A percentile compares a stretch with the other conserved stretches of the same genome.
phyloP scores from a whole-genome alignment of 306 rosid species.

The Phaseolus lunatus region DNA sequence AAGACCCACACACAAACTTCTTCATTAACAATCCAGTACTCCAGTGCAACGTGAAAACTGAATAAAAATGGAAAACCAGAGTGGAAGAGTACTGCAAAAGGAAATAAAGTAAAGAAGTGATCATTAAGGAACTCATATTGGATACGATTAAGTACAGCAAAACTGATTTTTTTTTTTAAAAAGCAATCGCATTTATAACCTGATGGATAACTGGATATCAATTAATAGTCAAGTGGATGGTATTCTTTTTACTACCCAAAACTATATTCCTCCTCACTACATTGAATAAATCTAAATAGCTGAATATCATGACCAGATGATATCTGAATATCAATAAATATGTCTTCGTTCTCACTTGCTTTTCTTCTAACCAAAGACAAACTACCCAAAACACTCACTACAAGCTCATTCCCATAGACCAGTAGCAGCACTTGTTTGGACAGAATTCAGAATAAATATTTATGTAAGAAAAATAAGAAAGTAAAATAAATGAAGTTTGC shows the following conservation, averaged over 20 bases:
- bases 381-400: background rate
- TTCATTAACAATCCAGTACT: background rate
- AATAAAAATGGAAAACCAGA: background rate
- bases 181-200: background rate
- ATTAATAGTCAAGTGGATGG: background rate
- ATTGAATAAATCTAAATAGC: background rate
- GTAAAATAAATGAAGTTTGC: background rate
- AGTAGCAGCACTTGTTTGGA: background rate
- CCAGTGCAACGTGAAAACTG: background rate
- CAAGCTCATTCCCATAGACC: background rate
- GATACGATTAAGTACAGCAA: background rate
- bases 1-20: background rate
- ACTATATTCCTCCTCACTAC: background rate
- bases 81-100: background rate
- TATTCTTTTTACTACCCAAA: background rate
- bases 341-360: background rate
- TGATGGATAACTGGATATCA: constrained; percentile 11
- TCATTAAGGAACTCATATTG: background rate
- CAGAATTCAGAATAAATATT: background rate
- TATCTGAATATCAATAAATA: constrained; percentile 2
- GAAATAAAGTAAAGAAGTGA: constrained; percentile 12
- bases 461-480: background rate
- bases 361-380: background rate
- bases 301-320: background rate
- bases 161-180: background rate